Base-by-base conservation (phyloP, 352 stramenopile species). In the Hyaloperonospora arabidopsidis region DNA sequence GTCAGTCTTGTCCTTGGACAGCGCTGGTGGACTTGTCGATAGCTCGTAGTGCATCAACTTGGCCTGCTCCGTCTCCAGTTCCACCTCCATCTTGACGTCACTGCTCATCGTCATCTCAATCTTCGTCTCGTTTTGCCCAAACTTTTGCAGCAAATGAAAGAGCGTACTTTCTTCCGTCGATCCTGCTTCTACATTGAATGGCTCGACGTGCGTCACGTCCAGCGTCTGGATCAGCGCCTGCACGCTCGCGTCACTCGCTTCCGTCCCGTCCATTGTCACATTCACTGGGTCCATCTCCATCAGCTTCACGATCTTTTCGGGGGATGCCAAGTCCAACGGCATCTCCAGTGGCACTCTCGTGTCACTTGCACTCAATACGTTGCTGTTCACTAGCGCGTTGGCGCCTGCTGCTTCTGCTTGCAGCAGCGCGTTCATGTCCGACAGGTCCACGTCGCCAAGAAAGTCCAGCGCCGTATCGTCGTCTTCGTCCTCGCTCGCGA, bases 91-190 rank as follows among this genome's bases (percentile, higher is more conserved):
- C 5, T 19, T 2, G 2, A 17, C 38, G 15, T 18, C 45, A 44
- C 43, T 44, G 8, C 15, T 57, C 12, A 44, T 21, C 5, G 23
- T 5, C 1, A 13, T 22, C 25, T 48, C 60, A 5, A 2, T 45
- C 25, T 35, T 45, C n/a, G n/a, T n/a, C 2, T 28, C 39, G 43
- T 3, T 4, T 8, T 8, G 0, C 8, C 40, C 46, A 49, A 51
- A 54, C 2, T 23, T 59, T 21, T 59, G 63, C n/a, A 60, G 25
- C 14, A 73, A 39, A 49, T 78, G 60, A 7, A 65, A 62, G 8
- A 68, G 70, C 13, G 67, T 79, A 32, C 63, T 78, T 49, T 84
- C 73, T 34, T 85, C 75, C 7, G 68, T 84, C 54, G 86, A 83
- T 22, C 36, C 41, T 58, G 84, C 75, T 47, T 83, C 63, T 1